Conservation (phyloP, 768 basidiomycete genomes). For the Leccinum subgranulosum region DNA sequence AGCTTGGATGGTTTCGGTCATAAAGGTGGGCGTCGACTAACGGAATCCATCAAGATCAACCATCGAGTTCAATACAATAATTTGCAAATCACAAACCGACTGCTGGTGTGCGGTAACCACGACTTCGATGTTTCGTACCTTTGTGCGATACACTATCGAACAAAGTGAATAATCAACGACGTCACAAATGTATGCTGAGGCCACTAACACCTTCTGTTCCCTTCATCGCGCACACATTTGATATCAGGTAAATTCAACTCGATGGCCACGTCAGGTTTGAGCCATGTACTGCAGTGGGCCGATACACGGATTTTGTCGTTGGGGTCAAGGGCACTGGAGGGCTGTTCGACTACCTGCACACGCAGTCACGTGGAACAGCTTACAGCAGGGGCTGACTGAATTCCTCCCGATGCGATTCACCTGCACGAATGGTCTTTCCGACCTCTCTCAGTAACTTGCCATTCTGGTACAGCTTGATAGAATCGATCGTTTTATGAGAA, state of each 20-base stretch:
- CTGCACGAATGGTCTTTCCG: not conserved
- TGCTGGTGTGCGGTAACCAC: constrained; percentile 1
- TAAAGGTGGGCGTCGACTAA: not conserved
- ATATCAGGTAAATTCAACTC: not conserved
- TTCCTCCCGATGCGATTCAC: not conserved
- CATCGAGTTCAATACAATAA: too few species aligned
- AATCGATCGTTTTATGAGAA: too few species aligned
- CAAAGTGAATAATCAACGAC: not conserved
- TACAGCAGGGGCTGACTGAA: constrained; percentile 1
- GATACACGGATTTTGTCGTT: not conserved
- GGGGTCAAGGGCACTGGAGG: not conserved
- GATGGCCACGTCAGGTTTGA: not conserved
- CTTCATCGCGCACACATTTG: not conserved
- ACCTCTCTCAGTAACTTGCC: too few species aligned
- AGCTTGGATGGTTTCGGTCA: not conserved
- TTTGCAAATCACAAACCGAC: not conserved
- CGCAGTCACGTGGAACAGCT: not conserved
- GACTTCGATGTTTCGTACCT: constrained; percentile 6
- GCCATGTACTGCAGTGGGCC: not conserved
- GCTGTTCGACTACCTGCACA: not conserved
- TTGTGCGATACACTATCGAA: constrained; percentile 6
- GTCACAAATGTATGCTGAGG: not conserved
- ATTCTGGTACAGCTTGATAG: too few species aligned
- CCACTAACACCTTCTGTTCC: constrained; percentile 5
- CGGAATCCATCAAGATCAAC: not conserved